Conservation (phyloP, 805 yeast species). For the Metschnikowia noctiluminum region DNA sequence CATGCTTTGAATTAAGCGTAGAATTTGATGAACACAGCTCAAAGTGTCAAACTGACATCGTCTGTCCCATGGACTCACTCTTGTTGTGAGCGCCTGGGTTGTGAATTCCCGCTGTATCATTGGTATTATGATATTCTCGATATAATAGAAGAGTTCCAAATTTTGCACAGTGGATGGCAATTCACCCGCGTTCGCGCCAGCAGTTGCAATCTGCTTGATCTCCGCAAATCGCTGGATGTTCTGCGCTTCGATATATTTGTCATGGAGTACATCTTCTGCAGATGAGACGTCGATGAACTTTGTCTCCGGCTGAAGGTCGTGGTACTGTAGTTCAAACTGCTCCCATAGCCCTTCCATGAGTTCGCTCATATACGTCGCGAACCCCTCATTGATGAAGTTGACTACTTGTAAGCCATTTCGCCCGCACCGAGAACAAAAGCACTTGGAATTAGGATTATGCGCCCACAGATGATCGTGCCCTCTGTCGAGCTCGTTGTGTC, state of each 20-base stretch:
- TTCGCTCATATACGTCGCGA: slow-evolving; percentile 6
- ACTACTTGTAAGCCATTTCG: slow-evolving; percentile 59
- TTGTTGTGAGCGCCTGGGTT: not conserved
- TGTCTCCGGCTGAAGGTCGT: slow-evolving; percentile 2
- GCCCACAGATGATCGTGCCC: slow-evolving; percentile 9
- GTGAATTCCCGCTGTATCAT: slow-evolving; percentile 3
- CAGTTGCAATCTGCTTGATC: slow-evolving; percentile 5
- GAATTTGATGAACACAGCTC: slow-evolving; percentile 7
- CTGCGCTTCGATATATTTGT: slow-evolving; percentile 3
- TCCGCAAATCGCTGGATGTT: slow-evolving; percentile 8
- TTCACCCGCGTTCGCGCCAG: slow-evolving; percentile 8
- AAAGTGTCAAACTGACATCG: slow-evolving; percentile 5
- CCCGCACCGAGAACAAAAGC: slow-evolving; percentile 78
- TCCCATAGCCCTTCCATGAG: slow-evolving; percentile 9
- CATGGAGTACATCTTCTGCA: slow-evolving; percentile 3
- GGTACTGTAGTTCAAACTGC: slow-evolving; percentile 9
- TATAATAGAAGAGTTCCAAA: slow-evolving; percentile 8
- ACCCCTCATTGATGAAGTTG: slow-evolving; percentile 33
- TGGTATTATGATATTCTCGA: slow-evolving; percentile 7
- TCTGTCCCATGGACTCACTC: not conserved
- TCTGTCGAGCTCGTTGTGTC: slow-evolving; percentile 3
- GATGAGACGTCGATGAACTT: slow-evolving; percentile 4
- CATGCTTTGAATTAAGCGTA: slow-evolving; percentile 5
- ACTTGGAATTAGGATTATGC: slow-evolving; percentile 22
- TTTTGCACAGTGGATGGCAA: slow-evolving; percentile 7